Base-by-base conservation (phyloP, 176 grass and related monocot species). In the Aegilops sharonensis region DNA sequence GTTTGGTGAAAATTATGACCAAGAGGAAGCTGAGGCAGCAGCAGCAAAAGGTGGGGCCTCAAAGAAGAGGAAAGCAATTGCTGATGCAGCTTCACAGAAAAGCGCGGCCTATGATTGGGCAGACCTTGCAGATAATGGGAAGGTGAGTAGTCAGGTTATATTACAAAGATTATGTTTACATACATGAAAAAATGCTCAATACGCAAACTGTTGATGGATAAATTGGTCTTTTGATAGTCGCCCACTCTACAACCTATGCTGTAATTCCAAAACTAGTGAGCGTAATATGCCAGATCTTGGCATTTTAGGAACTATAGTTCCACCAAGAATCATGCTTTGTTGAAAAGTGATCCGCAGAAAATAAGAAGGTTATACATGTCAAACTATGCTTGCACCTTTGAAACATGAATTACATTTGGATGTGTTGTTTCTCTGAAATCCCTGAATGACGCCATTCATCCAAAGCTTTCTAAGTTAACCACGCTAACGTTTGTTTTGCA, bases 1-100 rank as follows among this genome's bases (percentile, higher is more conserved):
- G 24, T 95, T 92, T 85, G 96, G 96, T 87, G 90, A 95, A 92
- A 94, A 94, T 72, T 85, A 95, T 81, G 90, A 95, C 11, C 90
- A 97, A 72, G 95, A 98, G 85, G 96, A 95, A 86, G 88, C 79
- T 40, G 91, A 93, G 43, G 78, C 82, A 17, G 70, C 79, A 74
- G 86, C 86, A 64, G 70, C 75, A 40, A 90, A 86, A 87, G 88
- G 39, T 63, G 89, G 85, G 42, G 83, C 86, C 88, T 89, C 90
- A 27, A 94, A 89, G 81, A 98, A 98, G 85, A 89, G 96, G 30
- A 95, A 98, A 87, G 81, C 86, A 68, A 81, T 90, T 11, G 64
- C 87, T 64, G 93, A 98, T 69, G 88, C 76, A 71, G 93, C 92
- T 66, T 36, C 62, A 8, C 78, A 78, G 78, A 84, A 94, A 80